Evolutionary conservation across 2,329 filamentous ascomycete genomes (phyloP).

Genomic region (Rhinocladiella similis): DNA sequence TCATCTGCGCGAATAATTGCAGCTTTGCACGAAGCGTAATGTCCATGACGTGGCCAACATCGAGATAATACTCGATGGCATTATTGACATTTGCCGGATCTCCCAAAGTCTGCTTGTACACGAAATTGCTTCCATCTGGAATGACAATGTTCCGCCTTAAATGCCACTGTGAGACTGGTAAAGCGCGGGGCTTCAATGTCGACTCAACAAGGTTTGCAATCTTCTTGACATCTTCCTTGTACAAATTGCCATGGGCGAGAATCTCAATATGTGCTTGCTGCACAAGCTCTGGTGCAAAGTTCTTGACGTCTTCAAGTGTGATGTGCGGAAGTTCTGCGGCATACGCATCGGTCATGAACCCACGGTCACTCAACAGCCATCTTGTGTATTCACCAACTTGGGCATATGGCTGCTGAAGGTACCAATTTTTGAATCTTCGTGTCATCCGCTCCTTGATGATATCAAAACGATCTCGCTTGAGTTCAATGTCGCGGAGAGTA

Average conservation of each 20-base stretch:
- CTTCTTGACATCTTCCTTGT: slow-evolving; percentile 87
- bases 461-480: slow-evolving; percentile 83
- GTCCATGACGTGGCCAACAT: slow-evolving; percentile 68
- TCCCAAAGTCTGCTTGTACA: slow-evolving; percentile 77
- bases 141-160: slow-evolving; percentile 75
- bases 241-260: slow-evolving; percentile 86
- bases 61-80: slow-evolving; percentile 76
- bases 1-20: slow-evolving; percentile 82
- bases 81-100: slow-evolving; percentile 90
- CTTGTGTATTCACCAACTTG: slow-evolving; percentile 81
- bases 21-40: slow-evolving; percentile 71
- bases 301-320: slow-evolving; percentile 70
- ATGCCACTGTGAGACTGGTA: slow-evolving; percentile 78
- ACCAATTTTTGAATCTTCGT: slow-evolving; percentile 80
- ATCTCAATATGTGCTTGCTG: slow-evolving; percentile 84
- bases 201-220: slow-evolving; percentile 80
- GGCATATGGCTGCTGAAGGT: slow-evolving; percentile 83
- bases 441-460: slow-evolving; percentile 84
- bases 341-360: slow-evolving; percentile 77
- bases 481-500: slow-evolving; percentile 79
- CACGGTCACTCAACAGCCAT: slow-evolving; percentile 75
- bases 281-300: slow-evolving; percentile 78
- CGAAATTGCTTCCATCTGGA: slow-evolving; percentile 76
- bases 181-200: slow-evolving; percentile 69
- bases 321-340: slow-evolving; percentile 74